Evolutionary conservation across 2,329 filamentous ascomycete genomes (phyloP).

Genomic region (Blastomyces parvus): DNA sequence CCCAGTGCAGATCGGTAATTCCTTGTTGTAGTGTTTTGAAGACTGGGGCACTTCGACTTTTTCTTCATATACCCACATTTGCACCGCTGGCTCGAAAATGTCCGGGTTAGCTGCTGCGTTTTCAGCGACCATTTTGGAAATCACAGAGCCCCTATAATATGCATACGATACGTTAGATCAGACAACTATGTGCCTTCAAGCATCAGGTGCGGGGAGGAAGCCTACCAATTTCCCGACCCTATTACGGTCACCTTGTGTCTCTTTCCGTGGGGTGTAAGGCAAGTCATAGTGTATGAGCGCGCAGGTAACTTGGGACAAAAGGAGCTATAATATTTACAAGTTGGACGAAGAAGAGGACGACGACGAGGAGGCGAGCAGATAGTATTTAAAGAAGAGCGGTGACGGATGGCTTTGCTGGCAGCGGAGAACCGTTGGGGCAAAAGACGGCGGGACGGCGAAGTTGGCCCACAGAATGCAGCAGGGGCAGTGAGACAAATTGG

Average conservation of each 20-base stretch:
- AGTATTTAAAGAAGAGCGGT: not conserved
- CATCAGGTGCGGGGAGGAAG: constrained; percentile 16
- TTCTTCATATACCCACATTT: constrained; percentile 99
- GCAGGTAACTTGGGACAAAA: not conserved
- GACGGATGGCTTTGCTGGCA: not conserved
- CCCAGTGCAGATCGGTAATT: constrained; percentile 48
- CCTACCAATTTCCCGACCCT: constrained; percentile 90
- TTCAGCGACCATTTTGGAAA: constrained; percentile 93
- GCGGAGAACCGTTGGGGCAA: not conserved
- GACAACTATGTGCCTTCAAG: not conserved
- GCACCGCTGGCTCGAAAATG: constrained; percentile 77
- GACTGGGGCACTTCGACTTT: constrained; percentile 63
- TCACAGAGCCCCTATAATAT: constrained; percentile 72
- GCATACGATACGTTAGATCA: not conserved
- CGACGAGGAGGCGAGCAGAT: not conserved
- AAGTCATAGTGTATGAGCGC: constrained; percentile 34
- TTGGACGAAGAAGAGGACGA: not conserved
- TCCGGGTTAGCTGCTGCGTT: constrained; percentile 70
- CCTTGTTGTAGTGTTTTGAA: constrained; percentile 62
- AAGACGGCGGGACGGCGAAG: not conserved
- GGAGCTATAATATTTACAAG: not conserved
- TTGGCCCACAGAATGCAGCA: not conserved
- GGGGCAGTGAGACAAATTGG: not conserved
- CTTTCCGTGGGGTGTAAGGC: constrained; percentile 47
- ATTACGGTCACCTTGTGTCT: constrained; percentile 91